phyloP scores from a whole-genome alignment of 345 rosid genomes.

The Arabis hirsuta region DNA sequence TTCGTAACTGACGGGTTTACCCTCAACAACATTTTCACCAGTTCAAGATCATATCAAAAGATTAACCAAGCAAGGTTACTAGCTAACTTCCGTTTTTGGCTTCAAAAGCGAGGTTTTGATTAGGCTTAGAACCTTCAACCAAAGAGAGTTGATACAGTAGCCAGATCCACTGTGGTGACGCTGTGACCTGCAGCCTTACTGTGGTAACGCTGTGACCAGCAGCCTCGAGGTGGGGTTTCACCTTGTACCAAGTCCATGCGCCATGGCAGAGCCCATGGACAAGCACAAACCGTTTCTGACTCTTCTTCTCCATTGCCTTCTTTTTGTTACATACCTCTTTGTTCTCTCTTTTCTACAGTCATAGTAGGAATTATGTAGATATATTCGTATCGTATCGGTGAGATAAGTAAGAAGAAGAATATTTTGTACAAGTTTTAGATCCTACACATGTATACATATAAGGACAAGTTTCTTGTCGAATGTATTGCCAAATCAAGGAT shows the following conservation, averaged over 20 bases:
- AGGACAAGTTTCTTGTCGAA: too few species aligned
- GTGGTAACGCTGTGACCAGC: conserved; percentile 25
- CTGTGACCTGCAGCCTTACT: background rate
- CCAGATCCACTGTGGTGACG: conserved; percentile 47
- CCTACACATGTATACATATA: too few species aligned
- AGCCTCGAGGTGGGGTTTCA: conserved; percentile 35
- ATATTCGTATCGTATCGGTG: too few species aligned
- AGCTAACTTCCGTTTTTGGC: background rate
- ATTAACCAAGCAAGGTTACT: background rate
- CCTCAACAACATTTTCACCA: conserved; percentile 42
- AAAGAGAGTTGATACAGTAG: conserved; percentile 29
- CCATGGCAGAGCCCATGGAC: conserved; percentile 50
- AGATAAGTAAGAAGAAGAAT: too few species aligned
- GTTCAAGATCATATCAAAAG: conserved; percentile 41
- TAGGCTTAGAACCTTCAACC: background rate
- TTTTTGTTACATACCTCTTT: background rate
- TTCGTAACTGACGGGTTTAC: conserved; percentile 38
- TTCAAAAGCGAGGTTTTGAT: background rate
- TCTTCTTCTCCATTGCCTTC: conserved; percentile 24
- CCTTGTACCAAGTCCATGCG: conserved; percentile 57
- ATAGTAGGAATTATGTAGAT: too few species aligned
- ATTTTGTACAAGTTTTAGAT: too few species aligned
- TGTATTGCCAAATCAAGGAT: too few species aligned
- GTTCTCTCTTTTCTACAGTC: too few species aligned
- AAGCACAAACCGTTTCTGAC: conserved; percentile 39